phyloP scores from a whole-genome alignment of 768 basidiomycete genomes.

The Filobasidium floriforme region DNA sequence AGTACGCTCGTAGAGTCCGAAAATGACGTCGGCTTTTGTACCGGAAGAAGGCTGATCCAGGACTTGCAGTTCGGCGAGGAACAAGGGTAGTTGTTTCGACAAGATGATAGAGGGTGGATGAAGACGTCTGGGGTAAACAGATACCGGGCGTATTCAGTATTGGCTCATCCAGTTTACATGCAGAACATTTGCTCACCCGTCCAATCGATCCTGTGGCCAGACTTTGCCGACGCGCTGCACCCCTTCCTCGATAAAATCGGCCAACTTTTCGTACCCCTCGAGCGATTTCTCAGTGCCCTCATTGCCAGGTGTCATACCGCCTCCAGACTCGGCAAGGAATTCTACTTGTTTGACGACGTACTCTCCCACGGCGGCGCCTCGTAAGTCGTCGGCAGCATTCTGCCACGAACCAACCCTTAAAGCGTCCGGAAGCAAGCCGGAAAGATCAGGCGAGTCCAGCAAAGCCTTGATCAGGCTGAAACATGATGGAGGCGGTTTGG shows the following conservation, averaged over 20 bases:
- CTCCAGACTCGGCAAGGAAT: slow-evolving; percentile 8
- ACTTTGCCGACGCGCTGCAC: slow-evolving; percentile 28
- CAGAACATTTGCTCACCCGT: slow-evolving; percentile 28
- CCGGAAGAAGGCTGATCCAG: slow-evolving; percentile 32
- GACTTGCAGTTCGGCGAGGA: slow-evolving; percentile 41
- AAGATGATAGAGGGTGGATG: slow-evolving; percentile 40
- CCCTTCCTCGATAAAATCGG: slow-evolving; percentile 40
- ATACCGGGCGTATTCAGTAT: neutral
- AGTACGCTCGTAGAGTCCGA: slow-evolving; percentile 37
- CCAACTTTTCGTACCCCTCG: slow-evolving; percentile 37
- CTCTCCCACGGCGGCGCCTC: slow-evolving; percentile 37
- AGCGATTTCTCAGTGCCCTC: slow-evolving; percentile 27
- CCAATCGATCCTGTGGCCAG: slow-evolving; percentile 32
- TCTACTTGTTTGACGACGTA: slow-evolving; percentile 29
- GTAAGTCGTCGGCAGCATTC: slow-evolving; percentile 36
- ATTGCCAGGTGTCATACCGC: slow-evolving; percentile 8
- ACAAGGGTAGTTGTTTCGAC: slow-evolving; percentile 42
- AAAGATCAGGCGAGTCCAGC: slow-evolving; percentile 22
- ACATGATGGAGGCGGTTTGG: slow-evolving; percentile 29
- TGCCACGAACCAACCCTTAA: slow-evolving; percentile 19
- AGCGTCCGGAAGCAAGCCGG: slow-evolving; percentile 18
- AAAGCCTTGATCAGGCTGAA: slow-evolving; percentile 13
- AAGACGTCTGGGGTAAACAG: slow-evolving; percentile 22
- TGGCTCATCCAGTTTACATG: too few species aligned
- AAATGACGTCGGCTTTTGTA: slow-evolving; percentile 35